These are phyloP conservation scores for Spinacia oleracea DNA, from an alignment of 179 eudicot species.

Conservation along the genomic window DNA sequence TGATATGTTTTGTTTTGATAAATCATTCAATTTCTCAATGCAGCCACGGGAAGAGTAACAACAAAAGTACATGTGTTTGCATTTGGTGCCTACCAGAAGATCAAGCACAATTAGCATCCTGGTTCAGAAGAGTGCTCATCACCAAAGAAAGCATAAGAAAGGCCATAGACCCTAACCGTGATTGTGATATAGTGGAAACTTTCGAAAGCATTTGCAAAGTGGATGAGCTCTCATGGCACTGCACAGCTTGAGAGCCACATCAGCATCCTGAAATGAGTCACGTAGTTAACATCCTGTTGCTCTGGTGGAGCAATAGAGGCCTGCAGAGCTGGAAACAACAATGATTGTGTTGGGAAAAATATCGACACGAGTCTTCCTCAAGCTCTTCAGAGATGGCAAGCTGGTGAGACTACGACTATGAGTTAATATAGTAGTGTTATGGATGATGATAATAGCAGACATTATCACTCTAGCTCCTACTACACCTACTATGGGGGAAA, in stretches of 20 bases:
- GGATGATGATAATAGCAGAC: conserved; percentile 14
- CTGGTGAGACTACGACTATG: conserved; percentile 36
- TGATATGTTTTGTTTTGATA: background rate
- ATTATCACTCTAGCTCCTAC: conserved; percentile 25
- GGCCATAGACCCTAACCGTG: conserved; percentile 34
- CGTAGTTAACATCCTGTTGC: conserved; percentile 36
- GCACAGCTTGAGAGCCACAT: conserved; percentile 42
- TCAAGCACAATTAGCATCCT: conserved; percentile 33
- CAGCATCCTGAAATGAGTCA: conserved; percentile 50
- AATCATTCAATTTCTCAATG: background rate
- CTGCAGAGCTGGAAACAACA: conserved; percentile 4
- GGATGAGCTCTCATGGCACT: conserved; percentile 45
- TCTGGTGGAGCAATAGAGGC: conserved; percentile 39
- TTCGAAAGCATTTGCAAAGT: conserved; percentile 37
- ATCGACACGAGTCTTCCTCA: conserved; percentile 31
- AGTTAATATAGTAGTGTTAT: conserved; percentile 15
- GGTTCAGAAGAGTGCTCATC: conserved; percentile 39
- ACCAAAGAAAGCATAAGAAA: conserved; percentile 33
- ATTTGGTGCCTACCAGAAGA: conserved; percentile 46
- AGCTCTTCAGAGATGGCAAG: conserved; percentile 38
- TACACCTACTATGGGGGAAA: conserved; percentile 19
- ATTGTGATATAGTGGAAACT: conserved; percentile 27
- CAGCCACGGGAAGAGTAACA: conserved; percentile 49
- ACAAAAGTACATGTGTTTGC: conserved; percentile 47
- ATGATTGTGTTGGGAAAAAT: background rate